Base-by-base conservation (phyloP, 305 asterid species). In the Plantago coronopus region DNA sequence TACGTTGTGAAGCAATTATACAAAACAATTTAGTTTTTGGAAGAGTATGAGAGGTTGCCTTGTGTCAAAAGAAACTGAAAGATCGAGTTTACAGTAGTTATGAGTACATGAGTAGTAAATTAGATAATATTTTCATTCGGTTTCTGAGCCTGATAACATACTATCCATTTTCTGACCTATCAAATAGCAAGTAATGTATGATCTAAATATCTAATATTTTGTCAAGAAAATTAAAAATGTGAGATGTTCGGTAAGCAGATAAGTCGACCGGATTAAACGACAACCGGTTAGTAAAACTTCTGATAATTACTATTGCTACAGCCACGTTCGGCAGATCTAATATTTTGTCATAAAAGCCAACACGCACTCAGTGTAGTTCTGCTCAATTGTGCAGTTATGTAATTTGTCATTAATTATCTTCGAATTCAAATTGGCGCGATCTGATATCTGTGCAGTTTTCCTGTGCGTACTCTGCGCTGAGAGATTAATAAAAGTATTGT, bases 401-500 rank as follows among this genome's bases (percentile, higher is more conserved):
- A 15, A 38, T 12, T 38, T n/a, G n/a, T n/a, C n/a, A n/a, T n/a
- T n/a, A n/a, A 38, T 38, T 4, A 11, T 38, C 44, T 38, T 38
- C 13, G 44, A 15, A 38, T 38, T 15, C 44, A 1, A 38, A 44
- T 43, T 15, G 21, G 31, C 49, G n/a, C 22, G 45, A 48, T 10
- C 12, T 57, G 17, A 54, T 15, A 19, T 31, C 51, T 54, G 31
- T 20, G 31, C 47, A 46, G 25, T 42, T 49, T 58, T 47, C 42
- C 45, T 31, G 17, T 19, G 27, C 40, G 59, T 54, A 29, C 68
- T 75, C 63, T 54, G 59, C 54, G 40, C 61, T 27, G 61, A 65
- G 51, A 57, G 45, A 16, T 68, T 67, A 40, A 54, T 57, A 57
- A 46, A 57, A 17, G 46, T 72, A 37, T 48, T 42, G 57, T 61